phyloP scores from a whole-genome alignment of 495 filamentous ascomycete species.

The Hypoxylon subgilvum region DNA sequence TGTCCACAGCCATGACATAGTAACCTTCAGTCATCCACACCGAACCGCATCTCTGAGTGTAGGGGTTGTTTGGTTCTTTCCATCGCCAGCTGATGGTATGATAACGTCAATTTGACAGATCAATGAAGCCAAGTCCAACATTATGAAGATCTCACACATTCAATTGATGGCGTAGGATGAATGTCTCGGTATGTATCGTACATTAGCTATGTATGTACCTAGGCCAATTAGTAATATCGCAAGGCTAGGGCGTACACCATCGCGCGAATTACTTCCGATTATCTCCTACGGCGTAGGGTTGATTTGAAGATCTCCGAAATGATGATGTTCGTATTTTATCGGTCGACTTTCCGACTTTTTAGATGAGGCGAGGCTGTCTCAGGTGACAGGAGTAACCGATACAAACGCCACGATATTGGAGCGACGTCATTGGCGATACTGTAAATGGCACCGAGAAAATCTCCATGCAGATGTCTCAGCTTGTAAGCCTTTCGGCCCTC shows the following conservation, averaged over 20 bases:
- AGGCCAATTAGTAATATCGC: no score
- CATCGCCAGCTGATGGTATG: slow-evolving; percentile 14
- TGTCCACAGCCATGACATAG: background rate
- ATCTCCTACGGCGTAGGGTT: background rate
- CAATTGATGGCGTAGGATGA: slow-evolving; percentile 8
- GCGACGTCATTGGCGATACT: slow-evolving; percentile 12
- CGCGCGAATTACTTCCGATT: slow-evolving; percentile 27
- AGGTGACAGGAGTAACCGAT: background rate
- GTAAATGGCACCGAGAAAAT: background rate
- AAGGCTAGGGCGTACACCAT: no score
- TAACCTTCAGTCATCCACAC: background rate
- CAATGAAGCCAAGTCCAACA: slow-evolving; percentile 21
- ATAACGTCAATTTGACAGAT: slow-evolving; percentile 20
- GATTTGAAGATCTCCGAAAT: slow-evolving; percentile 26
- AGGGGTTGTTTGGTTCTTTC: slow-evolving; percentile 5
- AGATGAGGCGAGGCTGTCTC: slow-evolving; percentile 15
- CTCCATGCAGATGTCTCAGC: slow-evolving; percentile 17
- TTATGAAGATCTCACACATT: slow-evolving; percentile 1
- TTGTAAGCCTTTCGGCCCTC: background rate
- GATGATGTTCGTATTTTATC: slow-evolving; percentile 10
- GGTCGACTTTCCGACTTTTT: background rate
- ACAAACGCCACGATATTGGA: slow-evolving; percentile 2
- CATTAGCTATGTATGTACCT: no score
- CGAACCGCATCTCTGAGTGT: slow-evolving; percentile 10
- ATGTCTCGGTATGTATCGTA: no score